phyloP scores from a whole-genome alignment of 1,139 yeast genomes.

The Hansenula lynferdii region DNA sequence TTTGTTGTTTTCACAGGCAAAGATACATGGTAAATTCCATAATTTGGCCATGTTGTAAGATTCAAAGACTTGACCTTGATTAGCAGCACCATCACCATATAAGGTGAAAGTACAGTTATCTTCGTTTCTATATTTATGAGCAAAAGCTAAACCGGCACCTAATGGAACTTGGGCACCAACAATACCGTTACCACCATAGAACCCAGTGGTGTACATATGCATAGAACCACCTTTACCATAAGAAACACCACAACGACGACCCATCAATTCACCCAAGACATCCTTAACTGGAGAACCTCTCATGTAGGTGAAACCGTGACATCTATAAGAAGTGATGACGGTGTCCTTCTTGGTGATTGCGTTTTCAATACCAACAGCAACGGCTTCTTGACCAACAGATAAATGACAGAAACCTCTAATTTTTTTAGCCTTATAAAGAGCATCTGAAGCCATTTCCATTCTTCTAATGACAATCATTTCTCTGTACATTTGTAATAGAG shows the following conservation, averaged over 20 bases:
- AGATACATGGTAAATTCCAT: conserved; percentile 93
- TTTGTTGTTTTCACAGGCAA: conserved; percentile 97
- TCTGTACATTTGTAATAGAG: conserved; percentile 88
- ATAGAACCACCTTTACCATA: conserved; percentile 99
- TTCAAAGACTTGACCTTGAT: conserved; percentile 99
- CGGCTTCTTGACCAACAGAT: conserved; percentile 98
- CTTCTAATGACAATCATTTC: conserved; percentile 94
- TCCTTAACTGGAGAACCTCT: conserved; percentile 91
- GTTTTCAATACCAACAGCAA: conserved; percentile 96
- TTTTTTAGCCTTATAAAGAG: conserved; percentile 95
- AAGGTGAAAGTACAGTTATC: conserved; percentile 79
- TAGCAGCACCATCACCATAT: conserved; percentile 99
- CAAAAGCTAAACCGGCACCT: conserved; percentile 96
- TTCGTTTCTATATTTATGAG: conserved; percentile 89
- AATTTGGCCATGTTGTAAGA: conserved; percentile 98
- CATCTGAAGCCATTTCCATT: conserved; percentile 99
- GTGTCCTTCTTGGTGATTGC: conserved; percentile 85
- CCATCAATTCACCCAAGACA: conserved; percentile 94
- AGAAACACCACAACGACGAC: conserved; percentile 91
- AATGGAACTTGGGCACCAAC: conserved; percentile 99
- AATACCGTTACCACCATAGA: conserved; percentile 99
- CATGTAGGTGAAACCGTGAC: conserved; percentile 97
- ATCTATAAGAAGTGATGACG: conserved; percentile 94
- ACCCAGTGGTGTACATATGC: conserved; percentile 96
- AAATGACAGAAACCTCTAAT: conserved; percentile 98